Evolutionary conservation across 192 early-diverging fungal genomes (phyloP).

Genomic region (Rhizophagus prolifer): DNA sequence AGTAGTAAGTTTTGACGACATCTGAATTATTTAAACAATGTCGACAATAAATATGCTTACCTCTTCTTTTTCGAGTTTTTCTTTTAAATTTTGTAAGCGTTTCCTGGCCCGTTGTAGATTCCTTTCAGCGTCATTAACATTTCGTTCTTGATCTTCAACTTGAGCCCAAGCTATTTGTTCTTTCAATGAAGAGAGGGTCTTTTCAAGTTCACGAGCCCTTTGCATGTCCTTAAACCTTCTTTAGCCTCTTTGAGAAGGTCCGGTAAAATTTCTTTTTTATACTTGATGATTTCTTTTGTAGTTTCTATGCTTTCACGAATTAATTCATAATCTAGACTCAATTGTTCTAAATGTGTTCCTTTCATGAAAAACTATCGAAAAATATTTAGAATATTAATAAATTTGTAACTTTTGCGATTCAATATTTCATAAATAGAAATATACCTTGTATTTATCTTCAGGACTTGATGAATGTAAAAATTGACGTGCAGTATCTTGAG

Average conservation of each 20-base stretch:
- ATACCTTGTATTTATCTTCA: constrained; percentile 83
- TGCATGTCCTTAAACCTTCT: constrained; percentile 67
- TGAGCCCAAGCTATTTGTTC: constrained; percentile 78
- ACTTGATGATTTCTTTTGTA: constrained; percentile 51
- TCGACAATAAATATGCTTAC: not conserved
- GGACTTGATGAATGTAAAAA: constrained; percentile 82
- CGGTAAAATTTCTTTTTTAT: constrained; percentile 65
- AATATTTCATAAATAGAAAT: not conserved
- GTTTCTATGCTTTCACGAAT: constrained; percentile 60
- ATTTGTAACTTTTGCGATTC: not conserved
- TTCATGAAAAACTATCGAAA: constrained; percentile 68
- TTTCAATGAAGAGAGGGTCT: constrained; percentile 55
- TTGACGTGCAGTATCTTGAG: constrained; percentile 89
- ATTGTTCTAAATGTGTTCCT: constrained; percentile 82
- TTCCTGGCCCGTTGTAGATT: not conserved
- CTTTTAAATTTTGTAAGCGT: not conserved
- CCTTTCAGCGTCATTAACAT: not conserved
- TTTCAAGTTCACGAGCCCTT: constrained; percentile 56
- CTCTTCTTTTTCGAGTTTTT: constrained; percentile 25
- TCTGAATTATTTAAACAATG: too few relatives aligned
- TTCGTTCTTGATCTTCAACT: constrained; percentile 56
- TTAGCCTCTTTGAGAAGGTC: constrained; percentile 68
- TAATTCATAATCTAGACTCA: constrained; percentile 68
- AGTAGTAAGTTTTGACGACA: too few relatives aligned
- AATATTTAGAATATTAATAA: not conserved